Evolutionary conservation across 495 filamentous ascomycete genomes (phyloP).

Genomic region (Aspergillus mulundensis): DNA sequence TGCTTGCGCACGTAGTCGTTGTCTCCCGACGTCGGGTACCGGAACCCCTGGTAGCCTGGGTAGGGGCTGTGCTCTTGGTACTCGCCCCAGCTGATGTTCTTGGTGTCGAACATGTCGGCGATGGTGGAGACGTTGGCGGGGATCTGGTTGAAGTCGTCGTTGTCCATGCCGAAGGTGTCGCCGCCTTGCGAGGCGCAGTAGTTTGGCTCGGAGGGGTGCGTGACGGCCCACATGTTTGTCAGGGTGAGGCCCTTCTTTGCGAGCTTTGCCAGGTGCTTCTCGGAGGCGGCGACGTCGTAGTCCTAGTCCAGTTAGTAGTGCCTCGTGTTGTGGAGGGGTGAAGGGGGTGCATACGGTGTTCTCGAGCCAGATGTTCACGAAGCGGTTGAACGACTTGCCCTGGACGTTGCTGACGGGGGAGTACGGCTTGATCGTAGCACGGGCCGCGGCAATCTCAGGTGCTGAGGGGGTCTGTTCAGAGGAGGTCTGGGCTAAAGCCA

Average conservation of each 20-base stretch:
- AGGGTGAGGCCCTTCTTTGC: conserved; percentile 59
- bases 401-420: conserved; percentile 54
- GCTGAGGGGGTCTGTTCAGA: conserved; percentile 25
- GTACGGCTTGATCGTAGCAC: conserved; percentile 27
- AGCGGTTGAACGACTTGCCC: conserved; percentile 62
- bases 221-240: conserved; percentile 58
- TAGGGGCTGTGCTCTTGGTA: conserved; percentile 69
- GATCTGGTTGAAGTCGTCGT: conserved; percentile 55
- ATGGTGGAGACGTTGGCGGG: conserved; percentile 61
- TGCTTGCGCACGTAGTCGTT: conserved; percentile 75
- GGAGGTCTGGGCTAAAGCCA: conserved; percentile 25
- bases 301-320: conserved; percentile 35
- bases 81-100: conserved; percentile 62
- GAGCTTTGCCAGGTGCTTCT: conserved; percentile 52
- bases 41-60: conserved; percentile 59
- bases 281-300: conserved; percentile 45
- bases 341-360: conserved; percentile 52
- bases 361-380: conserved; percentile 68
- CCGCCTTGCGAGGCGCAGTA: conserved; percentile 60
- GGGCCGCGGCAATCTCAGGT: conserved; percentile 27
- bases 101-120: conserved; percentile 64
- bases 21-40: conserved; percentile 42
- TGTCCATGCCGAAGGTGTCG: conserved; percentile 66
- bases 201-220: conserved; percentile 70
- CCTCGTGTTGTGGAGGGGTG: not conserved